These are phyloP conservation scores for Epichloe sibirici DNA, from an alignment of 2,329 filamentous ascomycete genomes.

Conservation along the genomic window DNA sequence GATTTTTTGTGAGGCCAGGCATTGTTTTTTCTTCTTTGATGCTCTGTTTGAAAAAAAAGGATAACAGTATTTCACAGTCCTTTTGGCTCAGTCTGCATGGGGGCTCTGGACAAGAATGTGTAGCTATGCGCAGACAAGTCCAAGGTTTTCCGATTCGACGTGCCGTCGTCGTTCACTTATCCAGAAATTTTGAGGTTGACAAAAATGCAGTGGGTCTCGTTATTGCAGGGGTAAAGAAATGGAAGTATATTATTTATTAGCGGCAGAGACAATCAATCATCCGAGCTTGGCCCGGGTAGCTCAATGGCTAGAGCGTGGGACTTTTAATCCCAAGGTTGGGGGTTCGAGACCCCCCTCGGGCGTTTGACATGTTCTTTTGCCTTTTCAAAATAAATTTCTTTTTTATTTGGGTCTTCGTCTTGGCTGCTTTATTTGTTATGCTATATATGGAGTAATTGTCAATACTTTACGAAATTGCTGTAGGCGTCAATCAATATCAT, in stretches of 20 bases:
- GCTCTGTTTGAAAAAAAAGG: too few species aligned
- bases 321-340: slow-evolving; percentile 23
- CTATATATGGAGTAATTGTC: too few species aligned
- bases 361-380: slow-evolving; percentile 5
- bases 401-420: background rate
- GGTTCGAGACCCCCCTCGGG: slow-evolving; percentile 22
- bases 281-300: slow-evolving; percentile 15
- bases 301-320: slow-evolving; percentile 23
- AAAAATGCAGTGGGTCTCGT: background rate
- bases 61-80: too few species aligned
- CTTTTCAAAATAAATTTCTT: accelerated
- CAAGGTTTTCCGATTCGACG: background rate
- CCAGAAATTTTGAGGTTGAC: slow-evolving; percentile 8
- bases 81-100: too few species aligned
- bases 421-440: background rate
- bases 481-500: too few species aligned
- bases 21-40: slow-evolving; percentile 13
- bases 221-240: accelerated
- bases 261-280: background rate
- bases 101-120: too few species aligned
- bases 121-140: background rate
- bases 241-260: background rate
- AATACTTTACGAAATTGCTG: too few species aligned
- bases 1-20: slow-evolving; percentile 27
- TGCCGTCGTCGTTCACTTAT: background rate